Evolutionary conservation across 164 flowering plant genomes (phyloP), one percentile per base, ranked within the genome.

Genomic region (Cinnamomum chago): DNA sequence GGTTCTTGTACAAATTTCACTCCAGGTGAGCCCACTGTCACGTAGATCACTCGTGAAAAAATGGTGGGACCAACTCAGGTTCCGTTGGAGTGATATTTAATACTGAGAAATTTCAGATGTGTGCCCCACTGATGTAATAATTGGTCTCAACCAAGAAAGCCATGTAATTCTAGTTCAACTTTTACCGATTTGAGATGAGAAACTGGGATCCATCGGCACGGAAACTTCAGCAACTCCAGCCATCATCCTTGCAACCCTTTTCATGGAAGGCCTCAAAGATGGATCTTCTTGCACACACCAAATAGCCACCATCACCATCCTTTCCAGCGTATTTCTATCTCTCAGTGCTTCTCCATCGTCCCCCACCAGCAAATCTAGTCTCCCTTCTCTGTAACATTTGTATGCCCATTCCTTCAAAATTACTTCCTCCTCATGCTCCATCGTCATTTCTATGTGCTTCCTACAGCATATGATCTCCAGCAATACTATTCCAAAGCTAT

Each of bases 371-470:
- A 30, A 12, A 23, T 72, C 30, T 22, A 77, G 28, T 35, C 64
- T 70, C 55, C 73, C 70, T 70, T 70, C 74, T 12, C 27, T 27
- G 35, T 52, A 80, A 51, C 77, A 70, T 52, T 73, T 74, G 52
- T 73, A 80, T 9, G 75, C 79, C 77, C 77, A 80, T 24, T 80
- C 82, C 18, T 73, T 24, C 35, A 79, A 66, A 50, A 79, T 62
- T 10, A 20, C 71, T 18, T n/a, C 47, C 5, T 73, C 74, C 23
- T 73, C 76, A 11, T 62, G 55, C 30, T 20, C 78, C 10, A 9
- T 7, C 28, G 28, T 65, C 18, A 22, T 24, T 17, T 72, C 79
- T 5, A 76, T 18, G 33, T 71, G 51, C 47, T 68, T 82, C 65
- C 73, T 75, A 51, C 76, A 73, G 28, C 77, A 70, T 0, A 80